These are phyloP conservation scores for Backusella parvicylindrica DNA, from an alignment of 192 early-diverging fungal species.

Conservation along the genomic window DNA sequence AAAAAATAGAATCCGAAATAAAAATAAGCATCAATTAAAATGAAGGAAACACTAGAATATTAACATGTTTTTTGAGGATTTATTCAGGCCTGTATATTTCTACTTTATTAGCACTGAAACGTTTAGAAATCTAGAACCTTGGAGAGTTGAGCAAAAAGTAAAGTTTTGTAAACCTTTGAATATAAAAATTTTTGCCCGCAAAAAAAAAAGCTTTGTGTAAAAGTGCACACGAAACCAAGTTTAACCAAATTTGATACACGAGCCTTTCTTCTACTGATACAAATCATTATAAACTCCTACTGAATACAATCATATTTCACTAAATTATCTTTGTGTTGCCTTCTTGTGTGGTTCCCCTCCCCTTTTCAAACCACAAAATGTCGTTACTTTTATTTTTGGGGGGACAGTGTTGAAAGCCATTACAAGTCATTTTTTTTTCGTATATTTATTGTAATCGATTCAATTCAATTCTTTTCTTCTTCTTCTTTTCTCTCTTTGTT, in stretches of 20 bases:
- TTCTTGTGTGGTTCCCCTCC: neutral
- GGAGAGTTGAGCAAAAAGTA: neutral
- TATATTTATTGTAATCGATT: neutral
- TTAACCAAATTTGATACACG: slow-evolving; percentile 4
- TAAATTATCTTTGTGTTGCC: slow-evolving; percentile 13
- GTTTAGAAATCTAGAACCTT: slow-evolving; percentile 2
- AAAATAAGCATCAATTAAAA: neutral
- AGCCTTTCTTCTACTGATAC: neutral
- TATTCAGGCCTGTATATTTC: neutral
- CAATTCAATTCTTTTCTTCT: neutral
- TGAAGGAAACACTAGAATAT: neutral
- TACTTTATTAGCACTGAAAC: neutral
- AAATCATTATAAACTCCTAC: slow-evolving; percentile 3
- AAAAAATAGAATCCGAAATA: neutral
- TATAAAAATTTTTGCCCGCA: neutral
- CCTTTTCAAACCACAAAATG: neutral
- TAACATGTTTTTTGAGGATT: neutral
- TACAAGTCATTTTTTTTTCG: neutral
- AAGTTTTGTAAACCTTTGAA: neutral
- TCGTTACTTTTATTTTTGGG: neutral
- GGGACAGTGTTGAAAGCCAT: neutral
- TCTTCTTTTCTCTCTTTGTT: neutral
- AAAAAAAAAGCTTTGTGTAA: neutral
- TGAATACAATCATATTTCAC: neutral
- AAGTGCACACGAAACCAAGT: neutral